Evolutionary conservation across 1,284 basidiomycete species (phyloP).

Genomic region (Tilletia horrida): DNA sequence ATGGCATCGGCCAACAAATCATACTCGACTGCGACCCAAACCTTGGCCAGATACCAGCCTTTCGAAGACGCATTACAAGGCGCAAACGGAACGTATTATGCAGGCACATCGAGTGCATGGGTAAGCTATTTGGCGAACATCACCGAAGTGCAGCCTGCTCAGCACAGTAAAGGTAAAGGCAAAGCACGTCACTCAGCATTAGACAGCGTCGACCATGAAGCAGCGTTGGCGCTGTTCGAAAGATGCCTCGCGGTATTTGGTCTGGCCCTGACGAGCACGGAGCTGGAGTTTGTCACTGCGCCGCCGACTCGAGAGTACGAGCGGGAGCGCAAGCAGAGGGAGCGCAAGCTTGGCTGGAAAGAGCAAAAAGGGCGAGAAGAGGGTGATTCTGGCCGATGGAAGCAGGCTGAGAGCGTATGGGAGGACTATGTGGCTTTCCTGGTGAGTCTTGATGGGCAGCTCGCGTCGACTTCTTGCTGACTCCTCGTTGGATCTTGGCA

Average conservation of each 20-base stretch:
- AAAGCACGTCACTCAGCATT: constrained; percentile 22
- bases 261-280: constrained; percentile 24
- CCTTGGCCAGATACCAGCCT: constrained; percentile 27
- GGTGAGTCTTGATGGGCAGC: constrained; percentile 4
- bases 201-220: constrained; percentile 23
- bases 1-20: constrained; percentile 38
- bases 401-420: constrained; percentile 41
- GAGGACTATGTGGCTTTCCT: constrained; percentile 35
- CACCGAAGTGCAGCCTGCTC: not conserved
- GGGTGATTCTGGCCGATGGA: constrained; percentile 21
- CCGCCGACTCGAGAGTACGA: constrained; percentile 9
- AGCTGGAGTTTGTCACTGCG: not conserved
- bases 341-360: not conserved
- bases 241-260: constrained; percentile 29
- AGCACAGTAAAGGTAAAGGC: constrained; percentile 26
- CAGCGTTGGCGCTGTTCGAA: constrained; percentile 29
- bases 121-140: constrained; percentile 22
- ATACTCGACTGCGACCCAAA: constrained; percentile 27
- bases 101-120: constrained; percentile 19
- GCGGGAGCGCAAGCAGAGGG: constrained; percentile 4
- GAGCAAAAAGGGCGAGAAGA: constrained; percentile 19
- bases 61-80: constrained; percentile 31
- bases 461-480: not conserved
- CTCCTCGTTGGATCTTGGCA: not conserved
- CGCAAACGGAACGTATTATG: constrained; percentile 21